Evolutionary conservation across 1,139 yeast genomes (phyloP).

Genomic region (Waltiozyma sp.): DNA sequence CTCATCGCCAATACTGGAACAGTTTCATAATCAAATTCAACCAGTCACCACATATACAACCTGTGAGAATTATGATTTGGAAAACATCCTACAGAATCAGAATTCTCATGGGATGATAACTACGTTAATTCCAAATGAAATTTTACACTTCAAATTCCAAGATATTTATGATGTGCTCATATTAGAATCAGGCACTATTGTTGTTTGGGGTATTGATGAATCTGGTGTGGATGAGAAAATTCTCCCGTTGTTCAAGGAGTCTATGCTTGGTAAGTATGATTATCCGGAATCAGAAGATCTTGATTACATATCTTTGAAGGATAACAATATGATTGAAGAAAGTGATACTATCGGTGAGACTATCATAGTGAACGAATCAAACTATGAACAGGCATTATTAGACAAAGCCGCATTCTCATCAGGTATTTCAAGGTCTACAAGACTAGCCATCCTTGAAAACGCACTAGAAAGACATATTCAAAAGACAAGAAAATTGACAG

Average conservation of each 20-base stretch:
- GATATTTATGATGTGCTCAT: slow-evolving; percentile 43
- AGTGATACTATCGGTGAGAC: slow-evolving; percentile 49
- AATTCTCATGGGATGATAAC: slow-evolving; percentile 5
- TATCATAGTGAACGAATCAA: slow-evolving; percentile 45
- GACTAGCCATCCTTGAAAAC: slow-evolving; percentile 68
- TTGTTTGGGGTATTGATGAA: slow-evolving; percentile 74
- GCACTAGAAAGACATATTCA: slow-evolving; percentile 57
- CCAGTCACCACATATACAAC: slow-evolving; percentile 58
- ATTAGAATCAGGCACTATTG: slow-evolving; percentile 61
- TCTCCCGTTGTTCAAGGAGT: slow-evolving; percentile 33
- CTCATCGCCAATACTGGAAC: background rate
- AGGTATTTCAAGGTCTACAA: slow-evolving; percentile 77
- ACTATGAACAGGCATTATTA: slow-evolving; percentile 36
- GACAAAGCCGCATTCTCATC: slow-evolving; percentile 87
- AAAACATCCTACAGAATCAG: slow-evolving; percentile 22
- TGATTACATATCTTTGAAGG: slow-evolving; percentile 59
- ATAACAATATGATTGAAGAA: slow-evolving; percentile 12
- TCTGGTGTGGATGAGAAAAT: slow-evolving; percentile 28
- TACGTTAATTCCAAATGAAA: slow-evolving; percentile 59
- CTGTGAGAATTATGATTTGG: slow-evolving; percentile 57
- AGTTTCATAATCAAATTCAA: slow-evolving; percentile 6
- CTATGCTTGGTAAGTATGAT: slow-evolving; percentile 40
- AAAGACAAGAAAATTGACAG: slow-evolving; percentile 54
- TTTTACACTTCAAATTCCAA: slow-evolving; percentile 35
- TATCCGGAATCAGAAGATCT: slow-evolving; percentile 70